Evolutionary conservation across 2,329 filamentous ascomycete species (phyloP), one percentile per base, ranked within the genome.

Genomic region (Dactylellina drechsleri): DNA sequence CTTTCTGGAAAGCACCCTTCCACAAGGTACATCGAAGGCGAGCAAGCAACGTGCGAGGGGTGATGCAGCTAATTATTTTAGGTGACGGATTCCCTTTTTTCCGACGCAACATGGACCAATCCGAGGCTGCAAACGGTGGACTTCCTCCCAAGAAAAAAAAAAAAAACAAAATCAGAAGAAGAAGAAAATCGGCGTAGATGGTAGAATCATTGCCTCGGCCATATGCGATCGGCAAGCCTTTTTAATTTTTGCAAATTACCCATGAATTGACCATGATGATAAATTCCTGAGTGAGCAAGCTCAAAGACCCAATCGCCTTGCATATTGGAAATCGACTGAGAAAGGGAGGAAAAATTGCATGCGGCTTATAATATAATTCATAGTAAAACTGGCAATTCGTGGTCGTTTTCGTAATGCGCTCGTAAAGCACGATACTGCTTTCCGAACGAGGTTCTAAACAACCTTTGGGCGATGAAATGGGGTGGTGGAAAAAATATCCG

Each of bases 1-100:
- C 58, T 54, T 75, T 75, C 58, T 68, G 71, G 71, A 75, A 75
- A 75, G 59, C 64, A 59, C 64, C 16, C 16, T 64, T 49, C 41
- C 16, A 31, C 41, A 36, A 12, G 50, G 57, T 50, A 62, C 49
- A 43, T 53, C 52, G 64, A 58, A 58, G 41, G 47, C 71, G 56
- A 60, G 20, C 53, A 43, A 65, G 47, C 49, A 26, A 57, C 53
- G 16, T 43, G 31, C 53, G 53, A 53, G 57, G 41, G 23, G 13
- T 53, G 56, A n/a, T 20, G 15, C 49, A 8, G 40, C 56, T 56
- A 59, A 66, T 47, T 56, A 61, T 66, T 74, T 64, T 61, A 56
- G 52, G 68, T 54, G 64, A 60, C 54, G 60, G 54, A 41, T 65
- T 41, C 12, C 67, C 67, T 60, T 65, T 65, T 73, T 36, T 58